phyloP scores from a whole-genome alignment of 306 rosid genomes.

The Vigna hirtella region DNA sequence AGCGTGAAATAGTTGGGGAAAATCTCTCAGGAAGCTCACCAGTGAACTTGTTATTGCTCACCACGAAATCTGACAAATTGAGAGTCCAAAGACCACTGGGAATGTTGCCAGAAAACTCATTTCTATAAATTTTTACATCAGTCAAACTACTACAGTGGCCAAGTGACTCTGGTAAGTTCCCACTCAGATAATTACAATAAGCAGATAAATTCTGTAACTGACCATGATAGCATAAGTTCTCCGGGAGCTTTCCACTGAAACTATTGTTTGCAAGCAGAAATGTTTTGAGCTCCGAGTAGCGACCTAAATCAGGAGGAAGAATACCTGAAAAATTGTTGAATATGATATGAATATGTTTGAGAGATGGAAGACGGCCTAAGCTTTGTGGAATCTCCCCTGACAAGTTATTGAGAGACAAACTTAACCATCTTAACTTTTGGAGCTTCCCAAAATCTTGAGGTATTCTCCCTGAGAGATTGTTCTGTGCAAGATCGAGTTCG shows the following conservation, averaged over 20 bases:
- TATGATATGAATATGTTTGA: conserved; percentile 48
- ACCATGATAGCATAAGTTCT: conserved; percentile 57
- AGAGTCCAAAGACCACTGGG: conserved; percentile 75
- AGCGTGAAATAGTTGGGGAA: conserved; percentile 46
- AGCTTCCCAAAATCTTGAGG: conserved; percentile 68
- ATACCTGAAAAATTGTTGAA: conserved; percentile 62
- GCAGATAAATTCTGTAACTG: conserved; percentile 50
- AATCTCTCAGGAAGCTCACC: conserved; percentile 69
- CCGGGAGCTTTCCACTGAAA: conserved; percentile 64
- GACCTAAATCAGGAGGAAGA: conserved; percentile 70
- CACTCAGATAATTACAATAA: conserved; percentile 55
- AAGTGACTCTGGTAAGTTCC: conserved; percentile 69
- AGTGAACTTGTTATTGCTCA: conserved; percentile 56
- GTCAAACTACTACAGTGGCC: conserved; percentile 56
- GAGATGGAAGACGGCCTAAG: conserved; percentile 60
- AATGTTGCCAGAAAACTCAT: conserved; percentile 60
- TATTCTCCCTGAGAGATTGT: conserved; percentile 56
- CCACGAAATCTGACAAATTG: conserved; percentile 42
- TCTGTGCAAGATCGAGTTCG: conserved; percentile 55
- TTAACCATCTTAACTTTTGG: conserved; percentile 41
- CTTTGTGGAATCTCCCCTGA: conserved; percentile 66
- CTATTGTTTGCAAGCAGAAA: conserved; percentile 53
- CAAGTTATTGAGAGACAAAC: conserved; percentile 53
- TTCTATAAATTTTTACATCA: conserved; percentile 40
- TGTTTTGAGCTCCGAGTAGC: conserved; percentile 46